Base-by-base conservation (phyloP, 2,329 filamentous ascomycete genomes). In the Aspergillus neotritici region DNA sequence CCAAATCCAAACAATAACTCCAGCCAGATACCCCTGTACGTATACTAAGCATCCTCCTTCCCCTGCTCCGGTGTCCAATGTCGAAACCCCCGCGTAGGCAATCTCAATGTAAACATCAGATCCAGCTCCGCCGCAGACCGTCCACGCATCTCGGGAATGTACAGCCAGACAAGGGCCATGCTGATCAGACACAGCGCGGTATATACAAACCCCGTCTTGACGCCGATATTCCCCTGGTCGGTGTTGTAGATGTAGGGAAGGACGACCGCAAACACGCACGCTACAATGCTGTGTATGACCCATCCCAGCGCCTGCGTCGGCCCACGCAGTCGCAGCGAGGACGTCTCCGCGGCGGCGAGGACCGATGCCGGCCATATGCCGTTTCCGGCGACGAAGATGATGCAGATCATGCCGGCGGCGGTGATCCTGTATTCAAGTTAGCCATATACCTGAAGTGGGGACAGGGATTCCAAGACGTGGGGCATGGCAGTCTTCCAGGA, bases 201-300 rank as follows among this genome's bases (percentile, higher is more conserved):
- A 21, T 33, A 40, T 16, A 40, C 38, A 21, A 40, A 40, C 17
- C 38, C 38, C 8, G 30, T 40, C 14, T 21, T 14, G 11, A 31
- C 38, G 4, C 30, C 30, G 4, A 40, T 15, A 17, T 33, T 25
- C 3, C 38, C 38, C 7, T 40, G 3, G 3, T 31, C 37, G 7
- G 37, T 30, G 28, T 39, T 39, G 25, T 31, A 39, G 28, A 39
- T 39, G 37, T 39, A 39, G 11, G 37, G 37, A 1, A 31, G 28
- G 25, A 39, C 21, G 13, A 39, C 30, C 4, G 37, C 30, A 4
- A 30, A 39, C n/a, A 39, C 12, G 13, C 21, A 30, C 13, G 21
- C 31, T 4, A 13, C 10, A 5, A 31, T 13, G 10, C 21, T 25
- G 21, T 25, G 21, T 25, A 25, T 25, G 21, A 25, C 6, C 21